Evolutionary conservation across 495 filamentous ascomycete genomes (phyloP), one percentile per base, ranked within the genome.

Genomic region (Staphylotrichum tortipilum): DNA sequence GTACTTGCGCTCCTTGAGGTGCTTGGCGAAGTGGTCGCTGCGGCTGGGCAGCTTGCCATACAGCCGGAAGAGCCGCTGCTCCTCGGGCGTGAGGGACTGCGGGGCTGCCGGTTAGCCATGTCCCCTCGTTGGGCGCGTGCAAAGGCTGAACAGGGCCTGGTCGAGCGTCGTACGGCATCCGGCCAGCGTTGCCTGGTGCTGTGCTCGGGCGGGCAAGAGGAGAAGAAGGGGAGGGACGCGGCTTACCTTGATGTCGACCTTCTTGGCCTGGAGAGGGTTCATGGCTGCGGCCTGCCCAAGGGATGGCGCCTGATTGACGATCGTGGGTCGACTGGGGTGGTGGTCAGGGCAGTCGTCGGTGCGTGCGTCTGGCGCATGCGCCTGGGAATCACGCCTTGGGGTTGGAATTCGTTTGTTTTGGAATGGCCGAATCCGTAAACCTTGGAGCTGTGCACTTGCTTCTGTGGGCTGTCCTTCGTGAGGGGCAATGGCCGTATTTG

Each of bases 1-100:
- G 73, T 96, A 98, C 75, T 97, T 98, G 70, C 94, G 90, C 67
- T 95, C 90, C 79, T 95, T 78, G 65, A 98, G 81, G 68, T 97
- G 95, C 74, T 96, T 96, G 77, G 94, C 91, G 52, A 96, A 83
- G 47, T 96, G 82, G 68, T 96, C 92, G 61, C 88, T 91, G 69
- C 90, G 92, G 72, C 80, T 94, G 43, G 92, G 92, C 45, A 95
- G 81, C 69, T 96, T 96, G 68, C 92, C 92, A 67, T 98, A 98
- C 28, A 95, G 83, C 45, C 89, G 87, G 74, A 97, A 87, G 53
- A 97, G 82, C 45, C 86, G 88, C 72, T 95, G 88, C 78, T 96
- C 92, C 56, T 96, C 92, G 41, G 89, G 83, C 42, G 80, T 83
- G 65, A 97, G 74, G 38, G 85, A 83, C 92, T 98, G 62, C 22